Evolutionary conservation across 176 grass and related monocot species (phyloP).

Genomic region (Puya raimondii): DNA sequence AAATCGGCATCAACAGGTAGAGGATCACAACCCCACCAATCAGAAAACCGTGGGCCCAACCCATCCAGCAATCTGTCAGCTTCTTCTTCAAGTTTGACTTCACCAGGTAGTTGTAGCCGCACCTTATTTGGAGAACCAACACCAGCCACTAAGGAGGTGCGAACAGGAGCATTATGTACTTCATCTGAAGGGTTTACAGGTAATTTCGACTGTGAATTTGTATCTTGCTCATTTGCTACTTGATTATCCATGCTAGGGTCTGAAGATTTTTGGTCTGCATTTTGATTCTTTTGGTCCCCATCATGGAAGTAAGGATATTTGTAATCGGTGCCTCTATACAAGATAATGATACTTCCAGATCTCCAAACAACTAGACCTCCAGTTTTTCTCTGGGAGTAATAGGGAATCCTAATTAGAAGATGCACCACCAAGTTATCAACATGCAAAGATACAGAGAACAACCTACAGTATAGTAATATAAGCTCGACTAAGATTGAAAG

Average conservation of each 20-base stretch:
- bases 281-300: conserved; percentile 15
- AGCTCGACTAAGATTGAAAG: neutral
- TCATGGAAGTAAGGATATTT: conserved; percentile 66
- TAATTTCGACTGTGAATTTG: conserved; percentile 5
- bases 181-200: conserved; percentile 15
- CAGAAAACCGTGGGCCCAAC: conserved; percentile 61
- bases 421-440: neutral
- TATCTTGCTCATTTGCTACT: conserved; percentile 24
- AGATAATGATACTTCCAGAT: conserved; percentile 73
- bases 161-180: conserved; percentile 12
- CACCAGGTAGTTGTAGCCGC: conserved; percentile 54
- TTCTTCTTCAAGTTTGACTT: conserved; percentile 75
- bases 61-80: conserved; percentile 63
- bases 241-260: conserved; percentile 2
- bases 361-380: conserved; percentile 92
- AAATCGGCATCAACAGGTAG: conserved; percentile 84
- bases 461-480: neutral
- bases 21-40: conserved; percentile 81
- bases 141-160: conserved; percentile 45
- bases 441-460: neutral
- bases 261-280: conserved; percentile 14
- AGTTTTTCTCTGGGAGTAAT: conserved; percentile 63
- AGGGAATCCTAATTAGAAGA: conserved; percentile 22
- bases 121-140: conserved; percentile 75
- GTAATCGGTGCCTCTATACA: conserved; percentile 81